These are phyloP conservation scores for Bruguiera gymnorhiza DNA, from an alignment of 345 rosid species.

Conservation along the genomic window DNA sequence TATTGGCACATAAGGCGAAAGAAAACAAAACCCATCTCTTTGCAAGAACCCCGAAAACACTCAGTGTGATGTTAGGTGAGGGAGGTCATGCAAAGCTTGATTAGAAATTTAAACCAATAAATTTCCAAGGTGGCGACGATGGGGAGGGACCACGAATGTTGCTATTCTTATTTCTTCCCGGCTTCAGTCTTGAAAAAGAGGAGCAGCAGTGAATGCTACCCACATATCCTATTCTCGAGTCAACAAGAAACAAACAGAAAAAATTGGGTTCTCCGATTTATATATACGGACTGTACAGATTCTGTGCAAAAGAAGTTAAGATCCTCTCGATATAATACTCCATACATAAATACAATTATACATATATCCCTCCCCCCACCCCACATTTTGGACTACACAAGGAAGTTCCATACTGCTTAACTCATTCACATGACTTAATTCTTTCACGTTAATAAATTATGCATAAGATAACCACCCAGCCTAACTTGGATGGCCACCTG, in stretches of 20 bases:
- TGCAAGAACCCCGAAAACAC: slow-evolving; percentile 16
- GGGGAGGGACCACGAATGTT: slow-evolving; percentile 14
- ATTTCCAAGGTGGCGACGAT: slow-evolving; percentile 20
- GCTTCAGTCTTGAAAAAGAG: slow-evolving; percentile 28
- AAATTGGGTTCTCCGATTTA: neutral
- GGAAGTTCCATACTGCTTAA: slow-evolving; percentile 10
- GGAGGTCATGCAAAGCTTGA: neutral
- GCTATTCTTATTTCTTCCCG: neutral
- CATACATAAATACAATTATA: neutral
- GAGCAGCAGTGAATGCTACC: slow-evolving; percentile 20
- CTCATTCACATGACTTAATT: slow-evolving; percentile 24
- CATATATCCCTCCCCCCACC: neutral
- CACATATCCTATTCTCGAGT: slow-evolving; percentile 20
- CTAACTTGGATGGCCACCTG: no score
- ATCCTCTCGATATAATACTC: slow-evolving; percentile 14
- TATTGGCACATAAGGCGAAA: slow-evolving; percentile 10
- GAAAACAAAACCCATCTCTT: slow-evolving; percentile 19
- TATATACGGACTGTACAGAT: slow-evolving; percentile 7
- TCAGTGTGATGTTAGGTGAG: slow-evolving; percentile 29
- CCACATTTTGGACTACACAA: slow-evolving; percentile 8
- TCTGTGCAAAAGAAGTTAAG: slow-evolving; percentile 18
- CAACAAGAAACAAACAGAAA: neutral
- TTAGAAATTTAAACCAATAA: slow-evolving; percentile 10
- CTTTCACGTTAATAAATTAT: neutral
- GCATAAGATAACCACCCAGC: no score